Evolutionary conservation across 495 filamentous ascomycete species (phyloP).

Genomic region (Geoglossum glabrum): DNA sequence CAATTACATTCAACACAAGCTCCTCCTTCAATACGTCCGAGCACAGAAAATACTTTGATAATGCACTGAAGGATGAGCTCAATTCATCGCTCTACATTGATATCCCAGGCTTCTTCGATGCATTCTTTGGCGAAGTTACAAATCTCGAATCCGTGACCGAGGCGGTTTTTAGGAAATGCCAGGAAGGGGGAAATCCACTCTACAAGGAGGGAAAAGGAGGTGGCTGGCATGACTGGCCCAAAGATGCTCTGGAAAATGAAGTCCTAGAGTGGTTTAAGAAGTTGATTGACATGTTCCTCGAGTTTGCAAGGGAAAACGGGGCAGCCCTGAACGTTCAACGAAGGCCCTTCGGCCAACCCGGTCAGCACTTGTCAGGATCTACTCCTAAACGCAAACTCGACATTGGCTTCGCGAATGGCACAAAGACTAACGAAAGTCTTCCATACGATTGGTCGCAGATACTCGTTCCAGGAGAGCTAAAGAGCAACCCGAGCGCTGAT

Average conservation of each 20-base stretch:
- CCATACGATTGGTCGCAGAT: constrained; percentile 25
- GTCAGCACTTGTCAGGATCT: constrained; percentile 21
- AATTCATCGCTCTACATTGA: constrained; percentile 1
- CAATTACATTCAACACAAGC: neutral
- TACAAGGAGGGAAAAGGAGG: neutral
- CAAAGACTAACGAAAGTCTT: constrained; percentile 10
- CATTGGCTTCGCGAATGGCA: constrained; percentile 21
- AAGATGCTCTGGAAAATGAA: neutral
- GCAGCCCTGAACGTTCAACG: constrained; percentile 8
- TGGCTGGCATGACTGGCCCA: constrained; percentile 2
- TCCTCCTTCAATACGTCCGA: neutral
- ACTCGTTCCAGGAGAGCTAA: constrained; percentile 24
- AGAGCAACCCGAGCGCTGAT: constrained; percentile 24
- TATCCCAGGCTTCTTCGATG: constrained; percentile 1
- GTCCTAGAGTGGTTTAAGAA: neutral
- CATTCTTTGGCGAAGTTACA: neutral
- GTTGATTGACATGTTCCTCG: neutral
- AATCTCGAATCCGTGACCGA: neutral
- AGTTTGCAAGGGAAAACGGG: neutral
- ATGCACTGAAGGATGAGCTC: neutral
- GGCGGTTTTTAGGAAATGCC: constrained; percentile 3
- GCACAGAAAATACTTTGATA: neutral
- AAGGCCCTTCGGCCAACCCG: constrained; percentile 18
- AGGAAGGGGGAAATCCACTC: neutral
- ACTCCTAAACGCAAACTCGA: constrained; percentile 23